Base-by-base conservation (phyloP, 495 filamentous ascomycete genomes). In the Cercophora sp. region DNA sequence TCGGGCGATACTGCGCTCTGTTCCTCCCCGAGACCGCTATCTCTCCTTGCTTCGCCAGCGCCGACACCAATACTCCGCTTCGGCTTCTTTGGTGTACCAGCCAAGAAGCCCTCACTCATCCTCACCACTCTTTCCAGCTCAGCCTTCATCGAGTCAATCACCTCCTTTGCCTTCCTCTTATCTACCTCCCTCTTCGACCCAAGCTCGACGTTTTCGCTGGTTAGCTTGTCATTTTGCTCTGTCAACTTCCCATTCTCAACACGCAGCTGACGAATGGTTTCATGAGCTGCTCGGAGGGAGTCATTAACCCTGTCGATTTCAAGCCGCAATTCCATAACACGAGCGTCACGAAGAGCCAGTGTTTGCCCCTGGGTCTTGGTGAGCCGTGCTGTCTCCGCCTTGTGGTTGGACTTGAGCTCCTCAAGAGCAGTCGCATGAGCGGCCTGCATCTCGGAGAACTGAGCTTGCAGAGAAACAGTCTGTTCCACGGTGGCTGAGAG, bases 91-190 rank as follows among this genome's bases (percentile, higher is more conserved):
- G 65, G 42, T 20, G 52, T 42, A 13, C 22, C 25, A 16, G 37
- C n/a, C 26, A 69, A 37, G 23, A 70, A 69, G 16, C 63, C 71
- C 24, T 67, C 53, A 26, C 67, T 62, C 55, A 72, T 70, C 36
- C 66, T 56, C 48, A 67, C 22, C 5, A 70, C 67, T 3, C 64
- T 35, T 51, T 68, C 65, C 34, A 79, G 52, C 62, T 77, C 72
- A 29, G 66, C 67, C 55, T 69, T 69, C 57, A 77, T 73, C 23
- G 62, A 64, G n/a, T 82, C 76, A 1, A 81, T 76, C 16, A 80
- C 79, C 22, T 74, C 64, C 43, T 72, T 69, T n/a, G 73, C 73
- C 1, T 74, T 74, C 42, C 67, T 63, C 36, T 46, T 60, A 56
- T 79, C 75, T 49, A 72, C 73, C 45, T 79, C 75, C 8, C 73